phyloP scores from a whole-genome alignment of 2,329 filamentous ascomycete genomes.

The Polychaeton citri region DNA sequence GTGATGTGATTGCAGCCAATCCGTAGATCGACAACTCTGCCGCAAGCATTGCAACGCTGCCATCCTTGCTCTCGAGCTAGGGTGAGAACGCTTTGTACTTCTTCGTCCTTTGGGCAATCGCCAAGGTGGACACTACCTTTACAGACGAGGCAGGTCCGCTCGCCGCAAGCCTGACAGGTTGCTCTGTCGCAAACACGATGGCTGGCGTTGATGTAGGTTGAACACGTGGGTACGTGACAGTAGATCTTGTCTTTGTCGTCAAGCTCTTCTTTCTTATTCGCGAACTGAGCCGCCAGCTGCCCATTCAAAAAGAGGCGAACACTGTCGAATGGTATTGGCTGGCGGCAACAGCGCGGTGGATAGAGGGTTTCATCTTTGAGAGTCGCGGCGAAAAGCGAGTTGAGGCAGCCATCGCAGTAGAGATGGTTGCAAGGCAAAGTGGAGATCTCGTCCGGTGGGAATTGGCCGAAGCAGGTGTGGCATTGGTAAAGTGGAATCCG shows the following conservation, averaged over 20 bases:
- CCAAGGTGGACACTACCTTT: neutral
- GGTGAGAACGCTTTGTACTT: neutral
- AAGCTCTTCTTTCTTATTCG: neutral
- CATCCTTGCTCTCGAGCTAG: neutral
- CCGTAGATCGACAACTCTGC: neutral
- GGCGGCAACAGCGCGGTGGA: neutral
- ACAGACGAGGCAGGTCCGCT: neutral
- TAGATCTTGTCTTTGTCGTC: neutral
- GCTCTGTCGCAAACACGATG: neutral
- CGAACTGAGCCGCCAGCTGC: neutral
- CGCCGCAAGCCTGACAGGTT: neutral
- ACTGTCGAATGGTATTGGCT: neutral
- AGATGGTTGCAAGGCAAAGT: neutral
- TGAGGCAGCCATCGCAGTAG: neutral
- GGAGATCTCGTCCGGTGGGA: neutral
- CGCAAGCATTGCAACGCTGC: neutral
- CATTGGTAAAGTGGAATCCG: too few species aligned
- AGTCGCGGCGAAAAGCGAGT: neutral
- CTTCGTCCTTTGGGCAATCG: neutral
- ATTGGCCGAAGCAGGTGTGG: neutral
- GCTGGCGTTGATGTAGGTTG: neutral
- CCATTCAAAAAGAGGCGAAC: neutral
- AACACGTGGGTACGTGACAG: neutral
- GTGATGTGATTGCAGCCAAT: neutral
- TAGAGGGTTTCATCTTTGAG: neutral